Conservation (phyloP, 139 green algal species). For the Micractinium sp. region DNA sequence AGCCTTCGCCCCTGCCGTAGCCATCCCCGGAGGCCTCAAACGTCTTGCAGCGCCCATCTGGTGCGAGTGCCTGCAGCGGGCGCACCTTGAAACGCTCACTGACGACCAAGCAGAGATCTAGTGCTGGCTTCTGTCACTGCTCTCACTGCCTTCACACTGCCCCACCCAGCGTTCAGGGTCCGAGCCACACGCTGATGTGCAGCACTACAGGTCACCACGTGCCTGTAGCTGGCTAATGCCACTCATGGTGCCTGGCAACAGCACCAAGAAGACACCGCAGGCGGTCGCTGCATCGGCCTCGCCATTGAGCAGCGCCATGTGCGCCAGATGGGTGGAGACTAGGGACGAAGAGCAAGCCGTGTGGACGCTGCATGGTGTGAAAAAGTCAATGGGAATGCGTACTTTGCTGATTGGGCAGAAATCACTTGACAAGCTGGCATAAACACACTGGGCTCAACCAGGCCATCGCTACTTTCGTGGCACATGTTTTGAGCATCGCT, state of each 20-base stretch:
- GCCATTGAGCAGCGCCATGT: constrained; percentile 34
- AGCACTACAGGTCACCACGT: not conserved
- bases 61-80: constrained; percentile 23
- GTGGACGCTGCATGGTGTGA: constrained; percentile 36
- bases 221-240: constrained; percentile 40
- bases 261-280: constrained; percentile 45
- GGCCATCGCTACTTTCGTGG: not conserved
- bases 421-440: not conserved
- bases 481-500: not conserved
- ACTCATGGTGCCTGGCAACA: constrained; percentile 42
- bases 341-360: constrained; percentile 91
- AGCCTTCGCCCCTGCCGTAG: constrained; percentile 62
- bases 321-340: constrained; percentile 71
- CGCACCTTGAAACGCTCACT: not conserved
- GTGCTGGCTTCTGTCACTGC: too few species aligned
- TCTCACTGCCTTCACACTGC: too few species aligned
- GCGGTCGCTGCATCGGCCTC: constrained; percentile 39
- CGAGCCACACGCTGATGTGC: not conserved
- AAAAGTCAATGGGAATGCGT: too few species aligned
- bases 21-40: constrained; percentile 60
- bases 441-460: not conserved
- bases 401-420: not conserved
- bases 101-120: too few species aligned
- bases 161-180: too few species aligned
- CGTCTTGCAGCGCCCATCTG: constrained; percentile 58